These are phyloP conservation scores for Suillus decipiens DNA, from an alignment of 768 basidiomycete species.

Conservation along the genomic window DNA sequence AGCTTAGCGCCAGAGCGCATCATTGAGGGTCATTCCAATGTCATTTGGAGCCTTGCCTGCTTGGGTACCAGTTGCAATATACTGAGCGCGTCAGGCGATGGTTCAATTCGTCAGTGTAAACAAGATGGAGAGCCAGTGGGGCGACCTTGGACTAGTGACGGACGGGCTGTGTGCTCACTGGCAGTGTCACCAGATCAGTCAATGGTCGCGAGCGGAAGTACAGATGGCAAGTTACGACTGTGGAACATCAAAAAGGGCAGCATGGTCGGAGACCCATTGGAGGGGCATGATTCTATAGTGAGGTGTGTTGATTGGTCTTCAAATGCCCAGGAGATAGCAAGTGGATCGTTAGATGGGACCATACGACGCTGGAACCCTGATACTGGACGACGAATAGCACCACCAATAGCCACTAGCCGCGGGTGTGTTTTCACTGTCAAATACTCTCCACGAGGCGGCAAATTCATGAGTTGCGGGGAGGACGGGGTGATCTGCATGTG, in stretches of 20 bases:
- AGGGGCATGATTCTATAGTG: conserved; percentile 7
- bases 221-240: neutral
- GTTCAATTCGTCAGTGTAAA: conserved; percentile 1
- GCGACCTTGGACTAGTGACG: neutral
- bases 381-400: neutral
- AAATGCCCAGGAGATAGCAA: conserved; percentile 16
- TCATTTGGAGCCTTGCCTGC: neutral
- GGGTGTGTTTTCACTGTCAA: neutral
- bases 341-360: conserved; percentile 14
- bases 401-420: neutral
- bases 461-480: neutral
- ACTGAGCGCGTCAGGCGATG: neutral
- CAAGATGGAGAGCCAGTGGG: neutral
- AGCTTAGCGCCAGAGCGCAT: neutral
- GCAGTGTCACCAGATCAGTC: neutral
- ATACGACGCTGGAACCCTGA: conserved; percentile 18
- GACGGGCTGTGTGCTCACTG: neutral
- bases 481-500: neutral
- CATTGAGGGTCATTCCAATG: neutral
- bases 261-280: neutral
- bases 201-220: neutral
- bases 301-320: conserved; percentile 15
- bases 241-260: neutral
- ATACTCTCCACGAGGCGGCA: neutral
- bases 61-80: neutral